Conservation (phyloP, 805 yeast genomes). For the Yarrowia sp. region DNA sequence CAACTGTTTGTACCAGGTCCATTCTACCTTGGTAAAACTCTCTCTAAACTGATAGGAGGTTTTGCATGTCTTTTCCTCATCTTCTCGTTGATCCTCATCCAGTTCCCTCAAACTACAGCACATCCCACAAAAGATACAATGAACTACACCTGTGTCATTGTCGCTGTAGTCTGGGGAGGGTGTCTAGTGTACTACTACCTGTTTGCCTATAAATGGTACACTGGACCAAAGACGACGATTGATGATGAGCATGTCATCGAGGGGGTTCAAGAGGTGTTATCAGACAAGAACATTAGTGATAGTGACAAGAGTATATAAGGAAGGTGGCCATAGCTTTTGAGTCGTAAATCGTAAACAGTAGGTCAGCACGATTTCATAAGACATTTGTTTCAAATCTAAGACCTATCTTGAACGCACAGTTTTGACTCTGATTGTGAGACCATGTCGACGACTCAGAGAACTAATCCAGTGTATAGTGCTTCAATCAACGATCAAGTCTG, state of each 20-base stretch:
- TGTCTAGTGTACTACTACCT: not conserved
- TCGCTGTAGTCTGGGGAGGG: not conserved
- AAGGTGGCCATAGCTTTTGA: no score
- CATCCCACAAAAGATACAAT: constrained; percentile 1
- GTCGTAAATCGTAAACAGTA: no score
- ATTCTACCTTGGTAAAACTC: not conserved
- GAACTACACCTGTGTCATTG: constrained; percentile 3
- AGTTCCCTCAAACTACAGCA: not conserved
- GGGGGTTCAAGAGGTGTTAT: not conserved
- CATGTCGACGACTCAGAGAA: no score
- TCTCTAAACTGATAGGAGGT: not conserved
- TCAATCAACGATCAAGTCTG: no score
- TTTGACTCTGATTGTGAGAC: no score
- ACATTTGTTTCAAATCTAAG: no score
- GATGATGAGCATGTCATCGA: not conserved
- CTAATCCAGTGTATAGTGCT: no score
- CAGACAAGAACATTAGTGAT: no score
- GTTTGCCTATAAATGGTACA: not conserved
- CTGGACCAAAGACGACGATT: not conserved
- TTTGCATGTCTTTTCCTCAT: not conserved
- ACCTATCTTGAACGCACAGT: no score
- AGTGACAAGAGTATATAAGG: no score
- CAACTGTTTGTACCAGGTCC: not conserved
- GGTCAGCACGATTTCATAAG: no score
- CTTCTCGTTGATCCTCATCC: not conserved